These are phyloP conservation scores for Lasiosphaeria ovina DNA, from an alignment of 495 filamentous ascomycete species.

Conservation along the genomic window DNA sequence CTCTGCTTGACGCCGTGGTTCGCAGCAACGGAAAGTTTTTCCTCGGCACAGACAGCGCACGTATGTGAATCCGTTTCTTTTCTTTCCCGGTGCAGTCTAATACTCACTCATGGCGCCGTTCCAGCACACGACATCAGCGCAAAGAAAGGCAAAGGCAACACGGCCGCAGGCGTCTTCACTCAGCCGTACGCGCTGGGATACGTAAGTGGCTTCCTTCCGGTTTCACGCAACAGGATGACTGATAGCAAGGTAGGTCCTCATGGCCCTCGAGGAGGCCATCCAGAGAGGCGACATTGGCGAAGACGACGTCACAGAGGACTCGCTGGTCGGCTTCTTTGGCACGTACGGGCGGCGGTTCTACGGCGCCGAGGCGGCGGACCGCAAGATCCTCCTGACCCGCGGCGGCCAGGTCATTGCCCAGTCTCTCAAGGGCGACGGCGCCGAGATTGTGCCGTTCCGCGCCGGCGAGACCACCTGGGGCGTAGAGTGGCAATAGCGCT, in stretches of 20 bases:
- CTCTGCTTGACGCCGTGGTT: constrained; percentile 66
- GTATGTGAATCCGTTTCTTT: constrained; percentile 14
- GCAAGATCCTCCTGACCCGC: constrained; percentile 24
- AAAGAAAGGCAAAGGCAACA: constrained; percentile 65
- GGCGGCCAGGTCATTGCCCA: constrained; percentile 27
- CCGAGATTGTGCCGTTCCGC: constrained; percentile 70
- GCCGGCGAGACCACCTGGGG: constrained; percentile 66
- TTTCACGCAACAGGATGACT: neutral
- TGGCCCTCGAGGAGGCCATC: constrained; percentile 68
- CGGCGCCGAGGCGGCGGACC: constrained; percentile 16
- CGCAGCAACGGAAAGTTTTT: constrained; percentile 79
- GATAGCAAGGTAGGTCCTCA: constrained; percentile 43
- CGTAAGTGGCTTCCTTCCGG: constrained; percentile 24
- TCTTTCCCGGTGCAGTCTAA: constrained; percentile 42
- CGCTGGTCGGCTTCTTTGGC: constrained; percentile 71
- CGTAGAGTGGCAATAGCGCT: constrained; percentile 39
- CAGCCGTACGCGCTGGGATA: constrained; percentile 80
- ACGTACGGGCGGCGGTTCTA: constrained; percentile 77
- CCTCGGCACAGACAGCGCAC: constrained; percentile 44
- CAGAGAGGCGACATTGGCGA: constrained; percentile 63
- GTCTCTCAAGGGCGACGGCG: constrained; percentile 35
- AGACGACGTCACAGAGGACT: constrained; percentile 67
- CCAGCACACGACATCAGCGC: constrained; percentile 74
- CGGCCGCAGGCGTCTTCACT: constrained; percentile 86
- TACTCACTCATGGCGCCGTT: neutral